Evolutionary conservation across 2,329 filamentous ascomycete species (phyloP), one percentile per base, ranked within the genome.

Genomic region (Claviceps arundinis): DNA sequence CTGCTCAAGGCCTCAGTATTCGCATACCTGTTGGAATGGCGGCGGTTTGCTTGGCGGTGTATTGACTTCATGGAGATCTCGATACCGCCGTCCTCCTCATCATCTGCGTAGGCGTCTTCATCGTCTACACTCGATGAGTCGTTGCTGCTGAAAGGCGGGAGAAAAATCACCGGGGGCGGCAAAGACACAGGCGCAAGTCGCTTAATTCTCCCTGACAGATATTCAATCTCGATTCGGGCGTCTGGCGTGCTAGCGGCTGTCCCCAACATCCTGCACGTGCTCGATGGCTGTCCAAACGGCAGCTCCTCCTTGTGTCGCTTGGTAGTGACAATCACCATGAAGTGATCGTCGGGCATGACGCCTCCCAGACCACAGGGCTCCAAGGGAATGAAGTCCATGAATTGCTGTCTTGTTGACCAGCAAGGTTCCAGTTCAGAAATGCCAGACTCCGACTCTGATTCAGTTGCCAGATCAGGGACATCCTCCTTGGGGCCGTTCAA

Each of bases 341-440:
- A 84, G 56, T 84, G 80, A 56, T 84, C 81, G n/a, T 82, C 79
- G 0, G 81, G 80, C 26, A 73, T 65, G 0, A 81, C 74, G 14
- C 78, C 78, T 5, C 77, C 79, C 0, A 84, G 61, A 1, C 81
- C 81, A 46, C 73, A 81, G 0, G 77, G 75, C 54, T 81, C 76
- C 3, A 85, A 62, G 0, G 69, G 65, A 1, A 62, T 61, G 2
- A 68, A 59, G 3, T 64, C 57, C 2, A 67, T 61, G n/a, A 64
- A 65, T 54, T 74, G 74, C 13, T 65, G 62, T 2, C 66, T 59
- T 3, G 70, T 59, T 0, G 73, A 71, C 76, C 76, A 78, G 0
- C 64, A 57, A 17, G 77, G 71, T 0, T 76, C 70, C 2, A 70
- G 59, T 0, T 76, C 70, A 2, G 72, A 55, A 0, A 71, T 70